These are phyloP conservation scores for Metschnikowia gelsemii DNA, from an alignment of 805 yeast species.

Conservation along the genomic window DNA sequence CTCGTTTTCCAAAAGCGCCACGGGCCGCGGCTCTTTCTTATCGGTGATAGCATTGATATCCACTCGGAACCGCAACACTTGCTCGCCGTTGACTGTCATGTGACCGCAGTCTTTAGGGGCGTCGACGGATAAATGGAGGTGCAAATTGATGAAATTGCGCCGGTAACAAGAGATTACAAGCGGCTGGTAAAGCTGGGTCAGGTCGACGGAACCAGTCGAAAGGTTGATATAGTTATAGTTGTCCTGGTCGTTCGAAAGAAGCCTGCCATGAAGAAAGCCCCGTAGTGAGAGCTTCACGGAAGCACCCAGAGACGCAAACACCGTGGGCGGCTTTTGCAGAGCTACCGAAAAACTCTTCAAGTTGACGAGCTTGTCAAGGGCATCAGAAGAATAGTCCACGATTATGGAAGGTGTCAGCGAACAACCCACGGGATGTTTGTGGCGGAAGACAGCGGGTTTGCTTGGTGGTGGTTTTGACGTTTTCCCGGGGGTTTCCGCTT, in stretches of 20 bases:
- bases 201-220: slow-evolving; percentile 15
- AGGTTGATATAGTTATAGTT: slow-evolving; percentile 32
- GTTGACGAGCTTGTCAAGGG: slow-evolving; percentile 17
- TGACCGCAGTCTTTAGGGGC: neutral
- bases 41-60: slow-evolving; percentile 39
- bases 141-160: slow-evolving; percentile 39
- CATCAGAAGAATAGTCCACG: slow-evolving; percentile 15
- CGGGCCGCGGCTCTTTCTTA: slow-evolving; percentile 22
- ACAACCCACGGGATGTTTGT: slow-evolving; percentile 1
- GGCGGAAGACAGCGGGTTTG: neutral
- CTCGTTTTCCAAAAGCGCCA: slow-evolving; percentile 24
- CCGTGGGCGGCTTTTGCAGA: neutral
- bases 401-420: slow-evolving; percentile 8
- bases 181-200: slow-evolving; percentile 23
- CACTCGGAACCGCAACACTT: slow-evolving; percentile 30
- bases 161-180: slow-evolving; percentile 47
- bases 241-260: slow-evolving; percentile 41
- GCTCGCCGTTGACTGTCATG: slow-evolving; percentile 7
- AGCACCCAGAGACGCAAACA: neutral
- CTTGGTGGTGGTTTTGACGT: neutral
- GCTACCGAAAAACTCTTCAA: slow-evolving; percentile 11
- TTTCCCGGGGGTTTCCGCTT: neutral
- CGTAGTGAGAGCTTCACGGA: slow-evolving; percentile 6
- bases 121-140: slow-evolving; percentile 9
- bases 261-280: slow-evolving; percentile 45